Conservation (phyloP, 305 asterid species). For the Fraxinus greggii region DNA sequence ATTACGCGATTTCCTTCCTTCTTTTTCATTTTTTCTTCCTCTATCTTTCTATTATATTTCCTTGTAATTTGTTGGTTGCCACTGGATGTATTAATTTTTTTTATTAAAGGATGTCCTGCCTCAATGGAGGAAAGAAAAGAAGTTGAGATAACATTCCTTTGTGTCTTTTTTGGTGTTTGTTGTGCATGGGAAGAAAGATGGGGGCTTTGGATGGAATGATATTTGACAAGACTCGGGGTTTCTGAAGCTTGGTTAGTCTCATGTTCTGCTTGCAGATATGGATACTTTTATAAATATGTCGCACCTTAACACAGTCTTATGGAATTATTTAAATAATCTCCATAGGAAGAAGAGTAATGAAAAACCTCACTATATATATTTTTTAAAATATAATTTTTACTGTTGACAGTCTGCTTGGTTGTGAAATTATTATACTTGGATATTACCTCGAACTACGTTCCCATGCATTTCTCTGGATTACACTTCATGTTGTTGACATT, state of each 20-base stretch:
- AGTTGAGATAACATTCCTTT: background rate
- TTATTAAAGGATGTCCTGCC: background rate
- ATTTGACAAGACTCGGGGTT: background rate
- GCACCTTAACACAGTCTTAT: background rate
- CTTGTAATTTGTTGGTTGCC: background rate
- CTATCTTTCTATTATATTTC: background rate
- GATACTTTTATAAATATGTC: background rate
- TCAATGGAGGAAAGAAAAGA: background rate
- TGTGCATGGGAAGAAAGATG: background rate
- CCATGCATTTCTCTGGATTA: slow-evolving; percentile 4
- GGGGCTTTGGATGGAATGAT: background rate
- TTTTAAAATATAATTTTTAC: background rate
- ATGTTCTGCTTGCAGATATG: background rate
- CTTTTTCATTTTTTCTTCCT: background rate
- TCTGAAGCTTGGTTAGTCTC: background rate
- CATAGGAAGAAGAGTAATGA: background rate
- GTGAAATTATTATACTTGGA: background rate
- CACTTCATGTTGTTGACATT: slow-evolving; percentile 15
- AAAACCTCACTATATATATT: background rate
- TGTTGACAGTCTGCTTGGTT: background rate
- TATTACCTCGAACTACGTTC: background rate
- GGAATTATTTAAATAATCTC: background rate
- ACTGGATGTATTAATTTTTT: background rate
- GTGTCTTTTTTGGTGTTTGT: background rate
- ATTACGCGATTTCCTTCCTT: background rate